Evolutionary conservation across 306 rosid species (phyloP).

Genomic region (Senna siamea): DNA sequence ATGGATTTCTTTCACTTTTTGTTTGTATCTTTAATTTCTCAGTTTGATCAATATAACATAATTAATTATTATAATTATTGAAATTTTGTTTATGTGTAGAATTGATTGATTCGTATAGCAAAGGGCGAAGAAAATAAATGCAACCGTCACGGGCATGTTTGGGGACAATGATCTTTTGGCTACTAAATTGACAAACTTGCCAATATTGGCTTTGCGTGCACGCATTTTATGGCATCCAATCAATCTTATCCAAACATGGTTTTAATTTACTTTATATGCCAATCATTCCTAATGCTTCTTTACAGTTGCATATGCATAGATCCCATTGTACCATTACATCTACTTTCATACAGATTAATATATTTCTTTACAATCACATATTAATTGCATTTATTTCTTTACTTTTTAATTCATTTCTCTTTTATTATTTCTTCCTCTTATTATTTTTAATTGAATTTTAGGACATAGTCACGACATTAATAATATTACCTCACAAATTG

Average conservation of each 20-base stretch:
- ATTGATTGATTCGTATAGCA: neutral
- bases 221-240: conserved; percentile 41
- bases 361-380: too few relatives aligned
- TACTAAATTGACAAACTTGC: conserved; percentile 30
- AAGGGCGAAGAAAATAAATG: neutral
- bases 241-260: conserved; percentile 37
- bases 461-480: neutral
- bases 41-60: too few relatives aligned
- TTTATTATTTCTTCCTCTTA: neutral
- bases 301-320: neutral
- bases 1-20: too few relatives aligned
- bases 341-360: neutral
- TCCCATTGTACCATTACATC: neutral
- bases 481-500: neutral
- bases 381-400: too few relatives aligned
- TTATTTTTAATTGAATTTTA: neutral
- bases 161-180: neutral
- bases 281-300: conserved; percentile 37
- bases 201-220: conserved; percentile 52
- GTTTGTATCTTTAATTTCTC: too few relatives aligned
- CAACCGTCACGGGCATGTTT: neutral
- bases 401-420: too few relatives aligned
- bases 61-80: too few relatives aligned
- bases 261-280: conserved; percentile 24
- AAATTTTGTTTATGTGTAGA: too few relatives aligned